A percentile compares a stretch with the other conserved stretches of the same genome.
Evolutionary conservation across 441 rosid species (phyloP).

Genomic region (Eutrema salsugineum): DNA sequence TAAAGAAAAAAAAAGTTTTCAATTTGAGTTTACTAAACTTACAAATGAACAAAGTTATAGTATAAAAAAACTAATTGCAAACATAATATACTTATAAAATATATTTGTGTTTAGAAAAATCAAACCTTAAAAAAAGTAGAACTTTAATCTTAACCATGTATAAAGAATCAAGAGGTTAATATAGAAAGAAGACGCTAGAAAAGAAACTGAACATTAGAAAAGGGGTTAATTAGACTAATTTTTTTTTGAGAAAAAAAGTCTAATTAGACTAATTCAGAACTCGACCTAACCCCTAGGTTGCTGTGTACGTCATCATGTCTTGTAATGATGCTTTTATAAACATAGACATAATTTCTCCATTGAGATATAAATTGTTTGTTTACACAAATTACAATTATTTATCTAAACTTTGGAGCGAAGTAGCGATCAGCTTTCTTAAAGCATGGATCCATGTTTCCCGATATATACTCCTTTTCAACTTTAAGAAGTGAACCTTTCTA

Average conservation of each 20-base stretch:
- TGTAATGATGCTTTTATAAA: slow-evolving; percentile 8
- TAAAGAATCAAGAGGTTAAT: not conserved
- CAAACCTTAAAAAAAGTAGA: not conserved
- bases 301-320: slow-evolving; percentile 13
- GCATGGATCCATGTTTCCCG: slow-evolving; percentile 34
- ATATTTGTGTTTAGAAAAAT: not conserved
- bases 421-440: slow-evolving; percentile 29
- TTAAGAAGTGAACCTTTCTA: slow-evolving; percentile 21
- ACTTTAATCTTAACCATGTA: too few relatives aligned
- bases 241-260: too few relatives aligned
- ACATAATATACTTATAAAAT: too few relatives aligned
- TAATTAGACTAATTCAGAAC: slow-evolving; percentile 21
- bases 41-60: too few relatives aligned
- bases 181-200: not conserved
- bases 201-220: not conserved
- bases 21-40: not conserved
- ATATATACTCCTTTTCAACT: slow-evolving; percentile 17
- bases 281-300: slow-evolving; percentile 21
- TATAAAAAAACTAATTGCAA: too few relatives aligned
- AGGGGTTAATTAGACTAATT: not conserved
- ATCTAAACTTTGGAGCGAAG: slow-evolving; percentile 7
- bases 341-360: not conserved
- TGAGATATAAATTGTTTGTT: not conserved
- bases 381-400: not conserved
- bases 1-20: not conserved